Base-by-base conservation (phyloP, 345 rosid species). In the Populus tremula region DNA sequence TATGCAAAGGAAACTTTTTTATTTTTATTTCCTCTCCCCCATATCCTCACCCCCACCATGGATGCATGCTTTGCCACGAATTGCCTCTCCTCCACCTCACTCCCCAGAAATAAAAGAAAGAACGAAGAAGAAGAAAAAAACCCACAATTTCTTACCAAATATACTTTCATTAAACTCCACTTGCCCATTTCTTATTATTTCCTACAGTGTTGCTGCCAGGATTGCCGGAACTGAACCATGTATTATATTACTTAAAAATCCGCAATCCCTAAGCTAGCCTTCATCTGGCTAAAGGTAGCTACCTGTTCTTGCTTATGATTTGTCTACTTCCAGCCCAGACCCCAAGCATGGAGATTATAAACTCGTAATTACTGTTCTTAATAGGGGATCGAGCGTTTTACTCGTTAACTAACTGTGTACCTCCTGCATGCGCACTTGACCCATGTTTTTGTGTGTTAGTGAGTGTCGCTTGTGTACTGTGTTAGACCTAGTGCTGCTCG, bases 401-500 rank as follows among this genome's bases (percentile, higher is more conserved):
- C 38, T 79, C 76, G 80, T 53, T 79, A 83, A 81, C 12, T 81
- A 82, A 63, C 76, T 73, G 73, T 77, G 82, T 62, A 72, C 65
- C 76, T 73, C 74, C 62, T 85, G 95, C 94, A 89, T 89, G 92
- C 91, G 93, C 88, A 80, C 83, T 85, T 86, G 81, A 87, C 87
- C 78, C 87, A 75, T 86, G 84, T 81, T 82, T 80, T 83, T 87
- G 61, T 78, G 81, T 82, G 81, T 76, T 83, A 72, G 75, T 74
- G 61, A 38, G 20, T 73, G 77, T 79, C 69, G 72, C 77, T 75
- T 53, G 14, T 63, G 38, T 63, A 14, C 67, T 17, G 10, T 18
- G 76, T 64, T 21, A 20, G 17, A 23, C 29, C 25, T 62, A 1
- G 45, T 65, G 70, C 45, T 35, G 21, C 29, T 67, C 21, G 43